Evolutionary conservation across 257 asterid genomes (phyloP).

Genomic region (Fraxinus quadrangulata): DNA sequence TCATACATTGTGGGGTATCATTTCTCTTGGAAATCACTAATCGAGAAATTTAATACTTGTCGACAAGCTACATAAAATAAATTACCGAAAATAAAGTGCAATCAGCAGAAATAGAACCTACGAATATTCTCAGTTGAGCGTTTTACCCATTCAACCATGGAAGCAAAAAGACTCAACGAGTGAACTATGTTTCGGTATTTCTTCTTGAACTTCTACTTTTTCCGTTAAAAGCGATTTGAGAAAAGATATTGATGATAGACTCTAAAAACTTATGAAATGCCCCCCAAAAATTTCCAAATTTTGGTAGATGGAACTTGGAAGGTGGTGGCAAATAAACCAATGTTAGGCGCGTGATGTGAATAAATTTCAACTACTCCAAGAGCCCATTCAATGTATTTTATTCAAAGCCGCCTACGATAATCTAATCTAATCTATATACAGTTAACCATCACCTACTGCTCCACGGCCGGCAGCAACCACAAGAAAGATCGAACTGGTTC

Average conservation of each 20-base stretch:
- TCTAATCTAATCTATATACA: slow-evolving; percentile 24
- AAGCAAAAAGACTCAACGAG: no score
- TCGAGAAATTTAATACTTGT: neutral
- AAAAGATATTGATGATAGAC: no score
- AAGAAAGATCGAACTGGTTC: neutral
- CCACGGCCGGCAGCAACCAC: slow-evolving; percentile 25
- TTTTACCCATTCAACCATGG: no score
- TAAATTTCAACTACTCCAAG: slow-evolving; percentile 22
- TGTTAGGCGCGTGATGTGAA: slow-evolving; percentile 29
- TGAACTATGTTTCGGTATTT: no score
- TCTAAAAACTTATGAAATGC: neutral
- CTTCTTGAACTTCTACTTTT: no score
- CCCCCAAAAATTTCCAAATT: slow-evolving; percentile 8
- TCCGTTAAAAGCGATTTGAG: no score
- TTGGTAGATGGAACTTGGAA: neutral
- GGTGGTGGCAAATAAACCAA: slow-evolving; percentile 21
- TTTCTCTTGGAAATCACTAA: neutral
- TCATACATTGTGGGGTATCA: neutral
- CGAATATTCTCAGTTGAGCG: no score
- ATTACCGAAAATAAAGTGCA: no score
- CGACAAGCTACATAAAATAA: no score
- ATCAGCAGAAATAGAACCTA: no score
- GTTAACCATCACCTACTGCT: slow-evolving; percentile 33
- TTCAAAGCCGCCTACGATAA: slow-evolving; percentile 45
- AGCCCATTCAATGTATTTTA: slow-evolving; percentile 22